These are phyloP conservation scores for Cordyceps cateniannulata DNA, from an alignment of 2,329 filamentous ascomycete species.

Conservation along the genomic window DNA sequence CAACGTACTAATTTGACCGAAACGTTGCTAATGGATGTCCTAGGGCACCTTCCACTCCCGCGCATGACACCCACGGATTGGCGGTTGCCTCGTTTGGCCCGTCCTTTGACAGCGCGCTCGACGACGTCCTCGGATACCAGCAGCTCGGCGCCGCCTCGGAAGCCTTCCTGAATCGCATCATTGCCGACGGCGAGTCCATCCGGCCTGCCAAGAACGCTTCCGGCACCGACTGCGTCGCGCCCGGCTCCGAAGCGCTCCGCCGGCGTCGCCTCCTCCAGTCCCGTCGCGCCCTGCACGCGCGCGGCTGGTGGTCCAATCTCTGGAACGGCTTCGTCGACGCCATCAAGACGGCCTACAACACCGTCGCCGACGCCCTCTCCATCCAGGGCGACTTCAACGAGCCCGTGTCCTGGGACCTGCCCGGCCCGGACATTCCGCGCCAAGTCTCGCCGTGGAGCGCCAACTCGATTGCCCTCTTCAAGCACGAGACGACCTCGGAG, in stretches of 20 bases:
- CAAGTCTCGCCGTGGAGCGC: slow-evolving; percentile 24
- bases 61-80: slow-evolving; percentile 13
- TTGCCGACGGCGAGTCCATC: not conserved
- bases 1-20: not conserved
- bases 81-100: slow-evolving; percentile 22
- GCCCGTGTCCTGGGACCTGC: slow-evolving; percentile 15
- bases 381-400: slow-evolving; percentile 19
- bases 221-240: not conserved
- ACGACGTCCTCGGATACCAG: slow-evolving; percentile 20
- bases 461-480: slow-evolving; percentile 5
- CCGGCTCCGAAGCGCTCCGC: not conserved
- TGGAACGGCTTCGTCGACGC: slow-evolving; percentile 7
- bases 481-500: not conserved
- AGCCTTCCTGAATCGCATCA: slow-evolving; percentile 15
- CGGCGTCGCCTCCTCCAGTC: not conserved
- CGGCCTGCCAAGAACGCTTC: not conserved
- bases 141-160: slow-evolving; percentile 13
- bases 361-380: slow-evolving; percentile 3
- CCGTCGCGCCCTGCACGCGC: not conserved
- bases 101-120: slow-evolving; percentile 24
- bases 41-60: not conserved
- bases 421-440: slow-evolving; percentile 15
- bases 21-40: not conserved
- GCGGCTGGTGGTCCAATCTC: not conserved
- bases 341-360: slow-evolving; percentile 2